Conservation (phyloP, 176 grass and related monocot genomes). For the Coix lacrymajobi region DNA sequence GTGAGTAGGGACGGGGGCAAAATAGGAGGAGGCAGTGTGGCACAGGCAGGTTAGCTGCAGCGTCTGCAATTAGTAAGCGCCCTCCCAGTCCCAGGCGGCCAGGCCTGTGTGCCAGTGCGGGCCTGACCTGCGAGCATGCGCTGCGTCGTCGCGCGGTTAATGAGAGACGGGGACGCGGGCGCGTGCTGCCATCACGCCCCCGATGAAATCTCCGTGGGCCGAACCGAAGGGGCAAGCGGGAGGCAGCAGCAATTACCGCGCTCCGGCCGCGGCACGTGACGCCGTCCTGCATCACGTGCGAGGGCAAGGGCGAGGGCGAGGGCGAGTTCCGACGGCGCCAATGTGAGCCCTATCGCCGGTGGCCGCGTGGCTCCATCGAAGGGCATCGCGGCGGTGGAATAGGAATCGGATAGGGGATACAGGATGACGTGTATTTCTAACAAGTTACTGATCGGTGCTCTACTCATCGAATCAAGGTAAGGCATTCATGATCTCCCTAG, state of each 20-base stretch:
- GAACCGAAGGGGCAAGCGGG: no score
- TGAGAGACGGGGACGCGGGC: not conserved
- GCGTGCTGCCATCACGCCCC: not conserved
- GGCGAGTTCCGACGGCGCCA: not conserved
- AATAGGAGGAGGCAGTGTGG: conserved; percentile 24
- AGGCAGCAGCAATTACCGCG: conserved; percentile 22
- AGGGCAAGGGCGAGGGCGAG: not conserved
- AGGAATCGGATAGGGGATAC: no score
- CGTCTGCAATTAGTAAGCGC: not conserved
- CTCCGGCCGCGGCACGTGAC: conserved; percentile 27
- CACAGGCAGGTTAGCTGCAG: not conserved
- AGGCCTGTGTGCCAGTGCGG: not conserved
- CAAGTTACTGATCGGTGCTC: no score
- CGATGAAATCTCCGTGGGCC: not conserved
- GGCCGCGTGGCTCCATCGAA: no score
- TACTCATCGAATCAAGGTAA: no score
- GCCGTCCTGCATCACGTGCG: conserved; percentile 1
- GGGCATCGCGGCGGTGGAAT: no score
- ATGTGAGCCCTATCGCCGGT: no score
- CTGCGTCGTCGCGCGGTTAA: not conserved
- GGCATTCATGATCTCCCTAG: no score
- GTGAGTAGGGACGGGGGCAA: conserved; percentile 45
- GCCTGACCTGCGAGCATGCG: not conserved
- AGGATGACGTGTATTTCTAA: no score
- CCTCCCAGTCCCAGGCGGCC: no score